Conservation (phyloP, 805 yeast species). For the Candida ponderosae region DNA sequence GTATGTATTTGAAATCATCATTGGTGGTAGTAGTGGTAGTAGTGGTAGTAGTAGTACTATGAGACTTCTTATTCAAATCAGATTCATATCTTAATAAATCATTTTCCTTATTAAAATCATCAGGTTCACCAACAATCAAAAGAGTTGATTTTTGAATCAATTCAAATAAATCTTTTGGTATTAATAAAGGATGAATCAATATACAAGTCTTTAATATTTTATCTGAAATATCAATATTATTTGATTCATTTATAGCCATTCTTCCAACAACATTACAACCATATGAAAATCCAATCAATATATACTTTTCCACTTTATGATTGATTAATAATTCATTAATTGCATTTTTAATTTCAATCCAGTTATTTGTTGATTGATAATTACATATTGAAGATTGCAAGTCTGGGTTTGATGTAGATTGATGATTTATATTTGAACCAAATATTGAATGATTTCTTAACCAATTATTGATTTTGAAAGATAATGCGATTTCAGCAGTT, state of each 20-base stretch:
- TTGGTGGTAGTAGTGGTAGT: background rate
- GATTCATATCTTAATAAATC: constrained; percentile 6
- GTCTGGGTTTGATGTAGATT: background rate
- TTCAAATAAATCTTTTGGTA: constrained; percentile 12
- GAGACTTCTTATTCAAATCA: constrained; percentile 5
- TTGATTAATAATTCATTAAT: constrained; percentile 13
- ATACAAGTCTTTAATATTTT: constrained; percentile 10
- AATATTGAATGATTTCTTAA: constrained; percentile 15
- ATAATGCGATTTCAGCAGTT: constrained; percentile 12
- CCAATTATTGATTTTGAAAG: constrained; percentile 13
- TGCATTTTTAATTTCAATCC: constrained; percentile 8
- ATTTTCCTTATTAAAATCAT: constrained; percentile 8
- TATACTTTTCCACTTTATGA: constrained; percentile 10
- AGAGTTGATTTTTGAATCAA: constrained; percentile 7
- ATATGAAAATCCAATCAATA: constrained; percentile 18
- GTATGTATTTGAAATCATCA: constrained; percentile 7
- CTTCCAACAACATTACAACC: constrained; percentile 17
- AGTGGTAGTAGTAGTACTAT: too few relatives aligned
- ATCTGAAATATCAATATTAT: constrained; percentile 10
- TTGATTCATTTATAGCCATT: constrained; percentile 3
- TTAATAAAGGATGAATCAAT: constrained; percentile 15
- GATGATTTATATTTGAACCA: constrained; percentile 13
- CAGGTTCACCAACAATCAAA: constrained; percentile 12
- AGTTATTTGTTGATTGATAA: constrained; percentile 9
- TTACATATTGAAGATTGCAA: background rate